Evolutionary conservation across 805 yeast species (phyloP), one percentile per base, ranked within the genome.

Genomic region (Ogataea pilisensis): DNA sequence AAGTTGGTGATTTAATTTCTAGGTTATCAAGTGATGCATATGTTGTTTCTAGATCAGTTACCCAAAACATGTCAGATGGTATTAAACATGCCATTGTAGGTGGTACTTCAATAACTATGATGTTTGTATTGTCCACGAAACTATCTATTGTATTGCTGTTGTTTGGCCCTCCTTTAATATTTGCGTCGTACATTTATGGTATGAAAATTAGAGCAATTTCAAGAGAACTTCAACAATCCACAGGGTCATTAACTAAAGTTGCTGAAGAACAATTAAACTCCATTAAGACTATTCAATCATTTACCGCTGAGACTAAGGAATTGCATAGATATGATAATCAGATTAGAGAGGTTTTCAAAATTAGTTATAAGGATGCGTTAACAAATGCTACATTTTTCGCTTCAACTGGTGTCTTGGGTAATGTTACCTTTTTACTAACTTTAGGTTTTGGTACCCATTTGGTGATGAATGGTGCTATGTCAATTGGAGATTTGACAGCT

Each of bases 261-360:
- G 84, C 95, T 16, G 98, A 90, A 57, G 97, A 91, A 53, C 88
- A 93, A 48, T 70, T 90, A 44, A 85, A 83, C 52, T 90, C 95
- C 5, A 75, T 90, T 33, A 78, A 78, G 50, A 89, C 96, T 0
- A 89, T 95, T 34, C 97, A 93, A 61, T 78, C 95, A 5, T 90
- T 88, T 60, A 88, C 89, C 11, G 95, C 95, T 24, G 97, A 91
- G 61, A 71, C 75, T 31, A 71, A 76, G 39, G 96, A 89, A 51
- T 76, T 91, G 26, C 78, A 75, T 37, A 78, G 82, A 30, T 90
- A 87, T 61, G 83, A 89, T 46, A 60, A 70, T 13, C 86, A 82
- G 51, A 82, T 91, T 38, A 50, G 89, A 61, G 65, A 74, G 43
- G 78, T 85, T 49, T 73, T 85, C 66, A 48, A 71, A 44, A 80